Conservation (phyloP, 352 stramenopile genomes). For the Globisporangium nunn region DNA sequence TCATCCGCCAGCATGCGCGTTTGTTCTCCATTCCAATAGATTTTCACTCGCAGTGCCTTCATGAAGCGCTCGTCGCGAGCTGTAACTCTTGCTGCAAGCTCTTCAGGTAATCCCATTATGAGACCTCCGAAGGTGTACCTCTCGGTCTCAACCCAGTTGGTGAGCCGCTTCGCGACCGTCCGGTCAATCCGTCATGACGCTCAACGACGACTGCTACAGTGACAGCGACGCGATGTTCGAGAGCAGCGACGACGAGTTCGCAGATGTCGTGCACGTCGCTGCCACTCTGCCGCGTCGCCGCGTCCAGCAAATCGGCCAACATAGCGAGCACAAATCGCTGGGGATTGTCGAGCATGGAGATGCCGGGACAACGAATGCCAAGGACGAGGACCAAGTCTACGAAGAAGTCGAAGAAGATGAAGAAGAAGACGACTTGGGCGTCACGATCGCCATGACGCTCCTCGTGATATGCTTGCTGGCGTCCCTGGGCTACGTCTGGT, state of each 20-base stretch:
- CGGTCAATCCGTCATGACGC: background rate
- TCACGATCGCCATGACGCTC: background rate
- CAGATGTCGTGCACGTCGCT: background rate
- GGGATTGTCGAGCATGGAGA: background rate
- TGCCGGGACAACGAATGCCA: background rate
- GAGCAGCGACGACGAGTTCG: background rate
- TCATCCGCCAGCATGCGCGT: too few relatives aligned
- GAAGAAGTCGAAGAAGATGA: background rate
- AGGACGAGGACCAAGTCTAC: background rate
- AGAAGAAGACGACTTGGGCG: background rate
- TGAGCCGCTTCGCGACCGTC: background rate
- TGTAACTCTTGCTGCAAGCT: too few relatives aligned
- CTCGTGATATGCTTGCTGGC: background rate
- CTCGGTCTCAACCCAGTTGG: background rate
- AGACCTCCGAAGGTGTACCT: too few relatives aligned
- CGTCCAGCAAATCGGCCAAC: background rate
- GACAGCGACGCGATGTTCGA: background rate
- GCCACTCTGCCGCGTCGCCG: background rate
- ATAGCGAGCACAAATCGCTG: background rate
- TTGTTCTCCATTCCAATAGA: too few relatives aligned
- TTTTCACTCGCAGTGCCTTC: too few relatives aligned
- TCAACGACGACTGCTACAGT: background rate
- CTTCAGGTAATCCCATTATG: too few relatives aligned
- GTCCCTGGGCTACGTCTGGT: background rate
- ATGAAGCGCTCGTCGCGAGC: too few relatives aligned